Conservation (phyloP, 2,329 filamentous ascomycete genomes). For the Byssoonygena ceratinophila region DNA sequence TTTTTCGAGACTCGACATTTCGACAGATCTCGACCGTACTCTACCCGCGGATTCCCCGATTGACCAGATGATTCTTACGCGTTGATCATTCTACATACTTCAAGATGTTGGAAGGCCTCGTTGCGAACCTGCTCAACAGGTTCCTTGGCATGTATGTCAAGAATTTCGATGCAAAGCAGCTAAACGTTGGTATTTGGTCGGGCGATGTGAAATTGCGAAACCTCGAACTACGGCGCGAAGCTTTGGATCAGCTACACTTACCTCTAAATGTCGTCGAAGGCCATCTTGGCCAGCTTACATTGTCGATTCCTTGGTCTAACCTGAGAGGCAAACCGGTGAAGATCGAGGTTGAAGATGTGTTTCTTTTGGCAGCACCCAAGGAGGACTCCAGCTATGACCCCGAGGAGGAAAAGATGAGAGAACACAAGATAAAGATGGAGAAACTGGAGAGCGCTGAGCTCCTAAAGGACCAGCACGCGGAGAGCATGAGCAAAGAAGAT, state of each 20-base stretch:
- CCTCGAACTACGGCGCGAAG: slow-evolving; percentile 84
- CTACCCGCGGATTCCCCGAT: not conserved
- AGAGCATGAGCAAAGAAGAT: slow-evolving; percentile 87
- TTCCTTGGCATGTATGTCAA: slow-evolving; percentile 99
- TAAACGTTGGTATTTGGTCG: slow-evolving; percentile 98
- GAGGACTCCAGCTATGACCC: slow-evolving; percentile 89
- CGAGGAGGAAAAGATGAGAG: slow-evolving; percentile 77
- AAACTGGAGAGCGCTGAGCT: slow-evolving; percentile 94
- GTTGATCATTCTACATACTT: slow-evolving; percentile 27
- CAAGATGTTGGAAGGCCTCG: slow-evolving; percentile 91
- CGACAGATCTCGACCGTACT: not conserved
- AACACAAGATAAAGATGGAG: slow-evolving; percentile 94
- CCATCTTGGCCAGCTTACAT: slow-evolving; percentile 79
- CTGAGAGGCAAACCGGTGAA: slow-evolving; percentile 87
- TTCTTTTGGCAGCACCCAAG: slow-evolving; percentile 84
- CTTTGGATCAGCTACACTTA: slow-evolving; percentile 90
- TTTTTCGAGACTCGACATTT: not conserved
- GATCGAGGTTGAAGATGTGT: slow-evolving; percentile 94
- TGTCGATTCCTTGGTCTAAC: slow-evolving; percentile 97
- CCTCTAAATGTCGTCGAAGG: slow-evolving; percentile 95
- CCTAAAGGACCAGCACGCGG: slow-evolving; percentile 80
- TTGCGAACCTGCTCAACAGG: slow-evolving; percentile 93
- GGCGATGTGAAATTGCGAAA: slow-evolving; percentile 93
- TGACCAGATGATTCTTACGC: not conserved
- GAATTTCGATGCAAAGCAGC: slow-evolving; percentile 95